Base-by-base conservation (phyloP, 2,329 filamentous ascomycete genomes). In the Colletotrichum salicis region DNA sequence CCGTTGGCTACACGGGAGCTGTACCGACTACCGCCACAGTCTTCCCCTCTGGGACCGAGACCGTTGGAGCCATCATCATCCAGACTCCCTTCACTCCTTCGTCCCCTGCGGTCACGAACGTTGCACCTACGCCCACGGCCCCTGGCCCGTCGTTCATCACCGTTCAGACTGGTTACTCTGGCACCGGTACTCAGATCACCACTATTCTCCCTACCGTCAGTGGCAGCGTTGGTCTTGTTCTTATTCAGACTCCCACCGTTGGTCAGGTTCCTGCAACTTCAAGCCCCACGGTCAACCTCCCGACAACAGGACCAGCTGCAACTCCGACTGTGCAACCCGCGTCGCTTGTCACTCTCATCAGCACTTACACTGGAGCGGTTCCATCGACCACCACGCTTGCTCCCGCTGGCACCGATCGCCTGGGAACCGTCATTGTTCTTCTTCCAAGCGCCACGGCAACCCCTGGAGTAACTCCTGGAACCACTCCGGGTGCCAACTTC, bases 41-140 rank as follows among this genome's bases (percentile, higher is more conserved):
- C 4, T 33, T 63, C n/a, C 69, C 69, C 3, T 68, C 69, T 27
- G 69, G 69, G 29, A 61, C 70, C 22, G 24, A 56, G 27, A 51
- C 35, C 6, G 55, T 72, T 6, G 70, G 70, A 6, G 66, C 66
- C 10, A 61, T 72, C 54, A 72, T 70, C n/a, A 33, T 70, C 7
- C 67, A 70, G 56, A 70, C 62, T 8, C 61, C 65, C 3, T 8
- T 22, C n/a, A 24, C 56, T 35, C 29, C 5, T 13, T 13, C 55
- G 8, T n/a, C 63, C 5, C 31, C 48, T 7, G 22, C 62, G 19
- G 11, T 31, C 19, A 33, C 63, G 22, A 27, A 37, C 8, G 41
- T 41, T 22, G 41, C 41, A 19, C 41, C 41, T 22, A 48, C 41
- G 11, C 62, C 54, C n/a, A n/a, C 35, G 22, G 29, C 56, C n/a